A percentile compares a stretch with the other conserved stretches of the same genome.
Evolutionary conservation across 225 moss, liverwort and hornwort species (phyloP).

Genomic region (Physcomitrium patens): DNA sequence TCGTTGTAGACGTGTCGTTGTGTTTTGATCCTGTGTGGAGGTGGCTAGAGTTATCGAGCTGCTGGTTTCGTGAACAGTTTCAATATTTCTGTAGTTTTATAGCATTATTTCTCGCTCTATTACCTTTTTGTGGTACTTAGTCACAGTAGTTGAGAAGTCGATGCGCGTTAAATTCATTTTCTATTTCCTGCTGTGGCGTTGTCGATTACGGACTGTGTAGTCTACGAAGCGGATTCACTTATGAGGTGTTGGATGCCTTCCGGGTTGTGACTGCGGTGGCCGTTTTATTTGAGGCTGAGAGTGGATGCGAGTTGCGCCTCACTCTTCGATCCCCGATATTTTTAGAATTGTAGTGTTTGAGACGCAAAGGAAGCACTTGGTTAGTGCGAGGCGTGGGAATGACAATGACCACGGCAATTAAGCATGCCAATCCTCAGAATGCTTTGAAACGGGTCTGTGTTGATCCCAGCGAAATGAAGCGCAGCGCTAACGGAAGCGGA

Average conservation of each 20-base stretch:
- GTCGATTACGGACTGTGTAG: background rate
- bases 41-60: background rate
- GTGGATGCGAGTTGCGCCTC: constrained; percentile 23
- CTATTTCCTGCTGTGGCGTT: background rate
- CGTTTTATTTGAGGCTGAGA: background rate
- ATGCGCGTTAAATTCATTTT: too few species aligned
- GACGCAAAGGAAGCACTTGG: constrained; percentile 22
- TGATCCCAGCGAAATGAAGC: constrained; percentile 60
- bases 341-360: constrained; percentile 31
- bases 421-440: constrained; percentile 54
- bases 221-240: background rate
- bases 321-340: constrained; percentile 34
- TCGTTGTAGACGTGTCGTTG: background rate
- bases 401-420: constrained; percentile 43
- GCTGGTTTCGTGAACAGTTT: background rate
- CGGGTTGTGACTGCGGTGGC: too few species aligned
- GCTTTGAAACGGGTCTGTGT: constrained; percentile 58
- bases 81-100: too few species aligned
- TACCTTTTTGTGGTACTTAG: too few species aligned
- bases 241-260: too few species aligned
- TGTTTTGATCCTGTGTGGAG: background rate
- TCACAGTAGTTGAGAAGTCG: too few species aligned
- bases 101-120: too few species aligned
- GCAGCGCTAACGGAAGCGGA: constrained; percentile 57
- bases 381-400: constrained; percentile 52